Evolutionary conservation across 2,329 filamentous ascomycete species (phyloP).

Genomic region (Diaporthe nobilis): DNA sequence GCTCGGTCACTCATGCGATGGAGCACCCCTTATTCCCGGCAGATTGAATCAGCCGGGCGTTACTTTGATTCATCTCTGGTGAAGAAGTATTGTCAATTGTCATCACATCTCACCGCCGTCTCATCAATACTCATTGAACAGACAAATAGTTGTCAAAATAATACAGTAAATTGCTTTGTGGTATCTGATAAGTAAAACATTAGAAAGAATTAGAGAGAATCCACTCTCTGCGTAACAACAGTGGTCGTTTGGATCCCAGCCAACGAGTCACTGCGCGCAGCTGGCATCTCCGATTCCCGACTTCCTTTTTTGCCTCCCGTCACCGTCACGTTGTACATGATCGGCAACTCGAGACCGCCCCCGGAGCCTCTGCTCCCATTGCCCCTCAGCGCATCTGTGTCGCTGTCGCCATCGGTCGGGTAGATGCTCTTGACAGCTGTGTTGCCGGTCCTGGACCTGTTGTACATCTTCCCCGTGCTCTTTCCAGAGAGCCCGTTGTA

Average conservation of each 20-base stretch:
- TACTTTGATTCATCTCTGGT: neutral
- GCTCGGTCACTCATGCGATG: neutral
- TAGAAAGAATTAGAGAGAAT: slow-evolving; percentile 30
- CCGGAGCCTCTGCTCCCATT: slow-evolving; percentile 15
- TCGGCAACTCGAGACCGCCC: slow-evolving; percentile 24
- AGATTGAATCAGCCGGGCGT: neutral
- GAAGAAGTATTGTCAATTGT: neutral
- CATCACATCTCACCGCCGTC: neutral
- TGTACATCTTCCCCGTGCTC: slow-evolving; percentile 17
- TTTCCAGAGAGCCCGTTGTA: slow-evolving; percentile 20
- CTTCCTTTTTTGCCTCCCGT: slow-evolving; percentile 33
- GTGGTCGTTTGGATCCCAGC: slow-evolving; percentile 45
- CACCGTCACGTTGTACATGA: slow-evolving; percentile 42
- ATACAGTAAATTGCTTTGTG: slow-evolving; percentile 1
- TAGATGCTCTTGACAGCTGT: neutral
- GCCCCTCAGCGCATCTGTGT: slow-evolving; percentile 26
- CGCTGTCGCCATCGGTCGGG: slow-evolving; percentile 33
- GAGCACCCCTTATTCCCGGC: neutral
- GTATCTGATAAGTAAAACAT: slow-evolving; percentile 19
- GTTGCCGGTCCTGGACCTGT: slow-evolving; percentile 23
- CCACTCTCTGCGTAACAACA: slow-evolving; percentile 45
- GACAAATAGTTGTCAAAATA: neutral
- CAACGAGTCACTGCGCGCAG: neutral
- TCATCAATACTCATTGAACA: neutral
- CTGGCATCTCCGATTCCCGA: neutral